phyloP scores from a whole-genome alignment of 1,284 basidiomycete genomes.

The Sphagnurus paluster region DNA sequence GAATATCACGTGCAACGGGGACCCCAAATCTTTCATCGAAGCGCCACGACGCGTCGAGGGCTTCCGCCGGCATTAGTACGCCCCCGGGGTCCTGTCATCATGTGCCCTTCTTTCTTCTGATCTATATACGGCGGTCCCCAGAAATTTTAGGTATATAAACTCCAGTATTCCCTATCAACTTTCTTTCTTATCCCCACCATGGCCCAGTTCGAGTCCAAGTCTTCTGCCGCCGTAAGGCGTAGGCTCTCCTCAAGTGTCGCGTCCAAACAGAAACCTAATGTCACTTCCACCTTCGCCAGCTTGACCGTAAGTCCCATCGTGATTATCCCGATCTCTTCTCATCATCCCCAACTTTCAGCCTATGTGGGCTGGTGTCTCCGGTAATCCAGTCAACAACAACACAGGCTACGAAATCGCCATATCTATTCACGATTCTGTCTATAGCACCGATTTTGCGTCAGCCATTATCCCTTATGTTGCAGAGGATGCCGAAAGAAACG shows the following conservation, averaged over 20 bases:
- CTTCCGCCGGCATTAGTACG: neutral
- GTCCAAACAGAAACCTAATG: constrained; percentile 49
- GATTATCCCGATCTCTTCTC: constrained; percentile 18
- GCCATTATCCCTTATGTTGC: constrained; percentile 48
- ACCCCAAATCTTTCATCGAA: constrained; percentile 7
- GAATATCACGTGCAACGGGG: constrained; percentile 14
- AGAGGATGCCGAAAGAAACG: constrained; percentile 50
- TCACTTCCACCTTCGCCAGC: constrained; percentile 53
- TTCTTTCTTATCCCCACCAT: constrained; percentile 33
- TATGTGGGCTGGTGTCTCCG: constrained; percentile 82
- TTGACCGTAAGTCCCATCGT: constrained; percentile 53
- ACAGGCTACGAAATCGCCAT: constrained; percentile 67
- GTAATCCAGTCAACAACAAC: constrained; percentile 55
- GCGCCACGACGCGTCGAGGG: constrained; percentile 1
- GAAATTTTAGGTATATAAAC: constrained; percentile 34
- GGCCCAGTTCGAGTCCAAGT: constrained; percentile 61
- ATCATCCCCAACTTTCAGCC: constrained; percentile 45
- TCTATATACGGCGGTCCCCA: constrained; percentile 21
- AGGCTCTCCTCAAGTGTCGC: constrained; percentile 65
- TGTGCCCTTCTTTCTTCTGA: constrained; percentile 6
- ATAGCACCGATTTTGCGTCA: constrained; percentile 73
- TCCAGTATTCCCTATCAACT: constrained; percentile 18
- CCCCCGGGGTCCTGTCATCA: constrained; percentile 16
- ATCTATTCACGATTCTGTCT: constrained; percentile 79
- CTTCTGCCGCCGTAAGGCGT: constrained; percentile 60